phyloP scores from a whole-genome alignment of 208 protist genomes.

The Leishmania braziliensis region DNA sequence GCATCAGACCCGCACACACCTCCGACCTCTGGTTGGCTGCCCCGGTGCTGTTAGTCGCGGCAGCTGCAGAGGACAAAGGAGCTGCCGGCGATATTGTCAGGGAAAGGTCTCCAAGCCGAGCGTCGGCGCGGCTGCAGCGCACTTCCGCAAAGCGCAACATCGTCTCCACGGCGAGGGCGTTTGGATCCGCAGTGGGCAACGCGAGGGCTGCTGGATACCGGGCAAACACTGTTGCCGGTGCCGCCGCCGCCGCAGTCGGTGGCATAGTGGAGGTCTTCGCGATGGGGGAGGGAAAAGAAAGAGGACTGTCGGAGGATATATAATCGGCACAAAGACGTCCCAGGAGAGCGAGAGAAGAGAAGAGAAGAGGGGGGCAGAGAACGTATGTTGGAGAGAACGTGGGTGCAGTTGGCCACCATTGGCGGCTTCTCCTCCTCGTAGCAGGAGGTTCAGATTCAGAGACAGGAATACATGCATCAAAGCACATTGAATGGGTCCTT shows the following conservation, averaged over 20 bases:
- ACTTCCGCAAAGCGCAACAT: constrained; percentile 61
- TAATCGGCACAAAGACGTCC: background rate
- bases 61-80: background rate
- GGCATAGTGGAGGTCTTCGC: background rate
- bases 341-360: background rate
- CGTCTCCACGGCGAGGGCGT: constrained; percentile 66
- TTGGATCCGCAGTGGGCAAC: constrained; percentile 73
- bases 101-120: constrained; percentile 27
- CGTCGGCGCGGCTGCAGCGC: constrained; percentile 47
- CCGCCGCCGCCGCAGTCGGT: background rate
- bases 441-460: background rate
- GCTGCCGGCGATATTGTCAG: constrained; percentile 30
- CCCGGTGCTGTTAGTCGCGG: background rate
- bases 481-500: background rate
- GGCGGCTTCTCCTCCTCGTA: background rate
- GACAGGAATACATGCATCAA: background rate
- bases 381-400: background rate
- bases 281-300: background rate
- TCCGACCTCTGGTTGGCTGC: constrained; percentile 4
- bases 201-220: constrained; percentile 44
- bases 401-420: background rate
- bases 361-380: background rate
- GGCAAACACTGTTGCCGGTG: constrained; percentile 22
- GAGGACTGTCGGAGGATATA: background rate
- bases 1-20: constrained; percentile 34